Evolutionary conservation across 192 early-diverging fungal species (phyloP).

Genomic region (Linnemannia zychae): DNA sequence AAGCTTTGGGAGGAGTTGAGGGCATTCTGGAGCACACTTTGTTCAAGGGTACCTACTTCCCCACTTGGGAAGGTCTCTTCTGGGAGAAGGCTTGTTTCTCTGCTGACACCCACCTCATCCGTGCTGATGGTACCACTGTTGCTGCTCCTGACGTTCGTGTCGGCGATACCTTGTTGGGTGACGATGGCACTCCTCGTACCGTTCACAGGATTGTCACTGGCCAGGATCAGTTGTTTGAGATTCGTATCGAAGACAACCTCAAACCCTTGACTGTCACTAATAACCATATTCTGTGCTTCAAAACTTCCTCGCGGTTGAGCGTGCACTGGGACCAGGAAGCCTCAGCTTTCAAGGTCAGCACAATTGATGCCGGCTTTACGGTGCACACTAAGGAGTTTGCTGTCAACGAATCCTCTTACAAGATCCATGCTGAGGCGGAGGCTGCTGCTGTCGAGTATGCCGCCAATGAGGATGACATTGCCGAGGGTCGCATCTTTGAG

Average conservation of each 20-base stretch:
- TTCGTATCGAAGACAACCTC: constrained; percentile 10
- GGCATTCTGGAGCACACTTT: constrained; percentile 99
- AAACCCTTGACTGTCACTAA: constrained; percentile 45
- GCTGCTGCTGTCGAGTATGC: constrained; percentile 19
- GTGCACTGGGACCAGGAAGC: constrained; percentile 19
- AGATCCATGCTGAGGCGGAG: constrained; percentile 7
- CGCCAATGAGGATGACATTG: background rate
- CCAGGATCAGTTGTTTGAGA: constrained; percentile 38
- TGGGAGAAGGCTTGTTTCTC: constrained; percentile 86
- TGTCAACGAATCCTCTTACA: background rate
- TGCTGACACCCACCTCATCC: constrained; percentile 48
- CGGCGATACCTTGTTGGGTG: constrained; percentile 63
- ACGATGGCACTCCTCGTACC: constrained; percentile 60
- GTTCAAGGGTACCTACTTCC: constrained; percentile 98
- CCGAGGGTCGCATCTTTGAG: constrained; percentile 12
- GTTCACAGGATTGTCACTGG: constrained; percentile 53
- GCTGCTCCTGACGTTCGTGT: constrained; percentile 51
- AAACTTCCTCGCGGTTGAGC: constrained; percentile 16
- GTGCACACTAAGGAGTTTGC: constrained; percentile 20
- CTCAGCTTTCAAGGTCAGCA: constrained; percentile 5
- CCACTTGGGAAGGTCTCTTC: constrained; percentile 99
- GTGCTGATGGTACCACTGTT: constrained; percentile 47
- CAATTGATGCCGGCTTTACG: background rate
- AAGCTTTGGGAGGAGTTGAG: constrained; percentile 98
- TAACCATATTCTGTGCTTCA: constrained; percentile 59